Evolutionary conservation across 129 eudicot genomes (phyloP), one percentile per base, ranked within the genome.

Genomic region (Ambrosia trifida): DNA sequence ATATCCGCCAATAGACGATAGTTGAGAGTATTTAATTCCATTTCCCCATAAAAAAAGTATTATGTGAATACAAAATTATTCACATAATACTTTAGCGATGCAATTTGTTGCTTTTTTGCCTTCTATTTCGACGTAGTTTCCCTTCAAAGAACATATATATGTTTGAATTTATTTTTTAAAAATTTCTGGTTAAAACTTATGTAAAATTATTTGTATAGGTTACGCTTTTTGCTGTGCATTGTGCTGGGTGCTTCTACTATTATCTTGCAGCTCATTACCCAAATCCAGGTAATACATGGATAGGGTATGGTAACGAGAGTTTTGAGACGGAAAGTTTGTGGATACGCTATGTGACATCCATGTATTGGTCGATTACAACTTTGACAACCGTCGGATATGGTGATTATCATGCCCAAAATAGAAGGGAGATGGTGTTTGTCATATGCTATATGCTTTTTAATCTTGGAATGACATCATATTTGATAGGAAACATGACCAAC

Each of bases 401-500:
- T 24, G 98, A 93, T 77, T 72, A 87, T 67, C 98, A 93, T 71
- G 87, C 98, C 24, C 92, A 81, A 72, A 93, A 93, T 66, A 78
- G 84, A 68, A 78, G 90, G 76, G 98, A 93, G 81, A 93, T 93
- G 98, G 61, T 89, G 49, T 92, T 87, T 69, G 85, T 69, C 72
- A 83, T 87, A 52, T 89, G 91, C 58, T 92, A 86, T 82, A 92
- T 89, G 98, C 95, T 92, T 68, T 92, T 92, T 81, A 92, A 92
- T 74, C 87, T 92, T 17, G 98, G 98, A 18, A 73, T 93, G 68
- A 93, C 90, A 5, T 76, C 98, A 32, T 93, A 93, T 62, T 65
- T 93, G 80, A 93, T 93, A 31, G 96, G 98, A 72, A 93, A 93
- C 76, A 93, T 93, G 98, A 93, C 98, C 73, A 93, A 87, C 76